phyloP scores from a whole-genome alignment of 2,329 filamentous ascomycete species.

The Ascomycota sp. region DNA sequence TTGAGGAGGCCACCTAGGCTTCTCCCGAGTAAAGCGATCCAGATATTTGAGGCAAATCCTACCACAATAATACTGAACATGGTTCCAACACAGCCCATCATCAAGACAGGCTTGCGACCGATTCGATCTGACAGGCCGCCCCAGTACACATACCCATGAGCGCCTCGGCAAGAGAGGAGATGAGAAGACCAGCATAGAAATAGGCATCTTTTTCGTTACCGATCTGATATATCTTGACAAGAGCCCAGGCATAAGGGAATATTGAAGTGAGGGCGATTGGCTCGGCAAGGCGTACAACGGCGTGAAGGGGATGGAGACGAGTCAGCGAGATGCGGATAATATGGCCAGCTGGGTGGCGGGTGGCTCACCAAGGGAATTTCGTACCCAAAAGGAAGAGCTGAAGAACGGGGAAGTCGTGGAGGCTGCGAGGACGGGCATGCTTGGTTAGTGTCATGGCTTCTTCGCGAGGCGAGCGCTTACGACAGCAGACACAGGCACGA shows the following conservation, averaged over 20 bases:
- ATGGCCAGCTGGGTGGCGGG: too few relatives aligned
- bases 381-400: conserved; percentile 74
- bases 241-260: conserved; percentile 77
- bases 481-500: conserved; percentile 19
- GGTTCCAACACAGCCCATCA: conserved; percentile 65
- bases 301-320: conserved; percentile 20
- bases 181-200: conserved; percentile 73
- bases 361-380: conserved; percentile 10
- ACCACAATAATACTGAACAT: conserved; percentile 68
- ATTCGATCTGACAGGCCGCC: conserved; percentile 63
- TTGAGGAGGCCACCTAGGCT: conserved; percentile 67
- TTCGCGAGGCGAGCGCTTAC: conserved; percentile 20
- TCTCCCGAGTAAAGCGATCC: conserved; percentile 59
- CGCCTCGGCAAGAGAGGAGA: conserved; percentile 66
- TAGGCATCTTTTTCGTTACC: conserved; percentile 57
- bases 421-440: conserved; percentile 32
- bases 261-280: conserved; percentile 86
- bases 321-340: conserved; percentile 4
- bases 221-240: conserved; percentile 57
- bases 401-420: conserved; percentile 57
- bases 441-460: conserved; percentile 31
- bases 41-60: conserved; percentile 66
- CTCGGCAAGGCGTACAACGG: conserved; percentile 80
- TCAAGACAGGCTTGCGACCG: conserved; percentile 67
- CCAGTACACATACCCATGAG: conserved; percentile 78